Evolutionary conservation across 2,329 filamentous ascomycete species (phyloP), one percentile per base, ranked within the genome.

Genomic region (Claviceps pusilla): DNA sequence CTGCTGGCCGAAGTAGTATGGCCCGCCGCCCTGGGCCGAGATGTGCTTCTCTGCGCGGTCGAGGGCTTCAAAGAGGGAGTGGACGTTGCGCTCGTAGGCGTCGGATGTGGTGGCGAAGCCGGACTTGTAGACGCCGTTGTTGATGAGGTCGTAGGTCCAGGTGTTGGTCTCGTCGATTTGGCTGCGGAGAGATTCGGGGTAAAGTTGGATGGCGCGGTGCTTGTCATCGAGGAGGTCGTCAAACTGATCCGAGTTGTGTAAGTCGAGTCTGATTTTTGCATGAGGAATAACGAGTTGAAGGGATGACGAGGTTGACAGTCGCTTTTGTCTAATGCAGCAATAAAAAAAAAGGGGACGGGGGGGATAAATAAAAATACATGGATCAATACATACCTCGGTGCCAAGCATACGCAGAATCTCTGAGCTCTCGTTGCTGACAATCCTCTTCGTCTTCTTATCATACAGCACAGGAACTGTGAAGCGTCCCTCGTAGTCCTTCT

Each of bases 321-420:
- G 24, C 24, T 24, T 24, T 24, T 24, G 24, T 33, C 31, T 33
- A 5, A 33, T 33, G 31, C 9, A 33, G 31, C 5, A 9, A 6
- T 9, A 33, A 33, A 33, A 33, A 33, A 33, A 33, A 33, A 11
- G 31, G 7, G 19, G 33, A 6, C 16, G 47, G 31, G 14, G 14
- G 12, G 24, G 14, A 14, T 16, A 41, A 9, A 28, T 7, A 19
- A 5, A 19, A 33, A 31, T 14, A 43, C 16, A 19, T 4, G 43
- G 28, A 14, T 7, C 37, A 47, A 37, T 10, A 41, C 65, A 19
- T 52, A 89, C 89, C 63, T 82, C 87, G 46, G 76, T 77, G 65
- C 87, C 87, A 57, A 96, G 74, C 87, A 95, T 95, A 65, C 90
- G 83, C 67, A 95, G 83, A 66, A 96, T 95, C 72, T 96, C 90